Percentiles rank a stretch among this genome's conserved stretches.
phyloP scores from a whole-genome alignment of 2,329 filamentous ascomycete genomes.

The Colletotrichum eleusines region DNA sequence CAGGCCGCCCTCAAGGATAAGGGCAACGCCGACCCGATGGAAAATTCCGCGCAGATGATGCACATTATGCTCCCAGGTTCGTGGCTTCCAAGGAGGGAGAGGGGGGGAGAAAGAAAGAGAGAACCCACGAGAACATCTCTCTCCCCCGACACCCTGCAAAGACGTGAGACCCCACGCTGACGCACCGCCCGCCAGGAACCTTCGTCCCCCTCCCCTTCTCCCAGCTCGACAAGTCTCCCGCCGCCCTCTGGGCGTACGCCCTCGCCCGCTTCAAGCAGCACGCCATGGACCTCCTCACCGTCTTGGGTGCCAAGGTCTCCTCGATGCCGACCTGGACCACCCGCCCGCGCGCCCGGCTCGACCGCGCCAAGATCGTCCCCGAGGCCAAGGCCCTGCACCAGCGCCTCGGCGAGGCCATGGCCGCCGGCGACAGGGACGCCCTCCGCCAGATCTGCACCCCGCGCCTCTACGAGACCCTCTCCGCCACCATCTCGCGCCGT shows the following conservation, averaged over 20 bases:
- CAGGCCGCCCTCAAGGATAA: not conserved
- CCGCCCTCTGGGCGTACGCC: slow-evolving; percentile 52
- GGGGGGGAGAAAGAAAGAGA: not conserved
- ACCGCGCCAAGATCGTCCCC: slow-evolving; percentile 58
- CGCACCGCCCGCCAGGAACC: slow-evolving; percentile 54
- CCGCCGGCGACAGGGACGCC: slow-evolving; percentile 64
- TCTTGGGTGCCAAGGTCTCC: slow-evolving; percentile 56
- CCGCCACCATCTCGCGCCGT: slow-evolving; percentile 65
- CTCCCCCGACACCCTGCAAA: not conserved
- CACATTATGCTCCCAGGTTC: slow-evolving; percentile 33
- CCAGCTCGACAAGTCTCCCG: slow-evolving; percentile 48
- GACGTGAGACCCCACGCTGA: not conserved
- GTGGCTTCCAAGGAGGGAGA: not conserved
- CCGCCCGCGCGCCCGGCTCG: slow-evolving; percentile 58
- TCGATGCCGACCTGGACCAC: slow-evolving; percentile 60
- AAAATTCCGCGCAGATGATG: slow-evolving; percentile 10
- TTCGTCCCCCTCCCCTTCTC: slow-evolving; percentile 59
- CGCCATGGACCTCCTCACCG: slow-evolving; percentile 49
- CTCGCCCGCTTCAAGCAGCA: slow-evolving; percentile 54
- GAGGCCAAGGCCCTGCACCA: slow-evolving; percentile 70
- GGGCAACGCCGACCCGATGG: slow-evolving; percentile 15
- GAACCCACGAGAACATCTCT: not conserved
- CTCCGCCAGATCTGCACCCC: slow-evolving; percentile 67
- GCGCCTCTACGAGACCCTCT: slow-evolving; percentile 64
- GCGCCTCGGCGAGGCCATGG: slow-evolving; percentile 72